phyloP scores from a whole-genome alignment of 2,329 filamentous ascomycete species.

The Dothistroma pini region DNA sequence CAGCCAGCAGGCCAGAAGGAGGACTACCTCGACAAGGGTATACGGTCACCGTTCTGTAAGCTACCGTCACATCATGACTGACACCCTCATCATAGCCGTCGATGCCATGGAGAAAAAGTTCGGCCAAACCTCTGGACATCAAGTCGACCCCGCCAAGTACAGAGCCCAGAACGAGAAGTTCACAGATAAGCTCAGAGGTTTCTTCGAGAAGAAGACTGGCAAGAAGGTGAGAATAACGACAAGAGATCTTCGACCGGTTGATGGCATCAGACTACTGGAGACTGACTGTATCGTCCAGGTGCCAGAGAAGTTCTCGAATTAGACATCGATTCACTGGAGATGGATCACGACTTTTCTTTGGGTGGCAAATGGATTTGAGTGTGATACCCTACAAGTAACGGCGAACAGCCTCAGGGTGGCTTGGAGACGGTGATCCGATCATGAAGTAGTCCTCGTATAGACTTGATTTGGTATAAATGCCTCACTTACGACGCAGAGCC shows the following conservation, averaged over 20 bases:
- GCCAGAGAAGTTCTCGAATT: constrained; percentile 2
- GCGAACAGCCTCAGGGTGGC: neutral
- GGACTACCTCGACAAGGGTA: constrained; percentile 31
- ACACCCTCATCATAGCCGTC: constrained; percentile 14
- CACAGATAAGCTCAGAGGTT: constrained; percentile 9
- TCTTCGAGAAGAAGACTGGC: constrained; percentile 10
- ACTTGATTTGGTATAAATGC: neutral
- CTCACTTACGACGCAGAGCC: neutral
- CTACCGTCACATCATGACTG: neutral
- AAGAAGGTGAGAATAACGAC: constrained; percentile 6
- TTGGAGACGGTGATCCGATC: neutral
- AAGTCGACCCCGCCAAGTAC: constrained; percentile 26
- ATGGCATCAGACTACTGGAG: neutral
- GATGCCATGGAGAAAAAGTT: constrained; percentile 25
- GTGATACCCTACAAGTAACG: neutral
- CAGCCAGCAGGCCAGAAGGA: constrained; percentile 17
- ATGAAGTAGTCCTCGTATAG: neutral
- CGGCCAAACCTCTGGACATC: constrained; percentile 21
- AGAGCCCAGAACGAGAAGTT: constrained; percentile 32
- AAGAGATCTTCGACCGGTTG: neutral
- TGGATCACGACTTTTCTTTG: neutral
- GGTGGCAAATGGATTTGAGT: neutral
- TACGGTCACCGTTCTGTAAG: neutral
- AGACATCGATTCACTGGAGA: neutral
- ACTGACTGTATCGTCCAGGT: neutral